Evolutionary conservation across 352 stramenopile species (phyloP), one percentile per base, ranked within the genome.

Genomic region (Pythium pyrilobum): DNA sequence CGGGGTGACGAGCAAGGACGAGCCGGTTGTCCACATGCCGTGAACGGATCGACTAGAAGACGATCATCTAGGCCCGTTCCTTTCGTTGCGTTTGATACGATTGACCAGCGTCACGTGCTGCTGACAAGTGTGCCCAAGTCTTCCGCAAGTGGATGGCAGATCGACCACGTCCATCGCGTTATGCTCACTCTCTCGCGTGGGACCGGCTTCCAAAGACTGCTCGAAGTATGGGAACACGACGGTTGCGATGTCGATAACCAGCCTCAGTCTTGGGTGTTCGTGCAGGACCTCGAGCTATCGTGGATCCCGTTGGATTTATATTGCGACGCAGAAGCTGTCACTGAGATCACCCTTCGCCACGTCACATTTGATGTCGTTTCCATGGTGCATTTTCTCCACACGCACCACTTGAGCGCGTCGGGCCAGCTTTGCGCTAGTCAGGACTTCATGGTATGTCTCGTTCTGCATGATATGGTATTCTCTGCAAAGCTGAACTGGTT

Each of bases 301-400:
- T 85, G 74, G 74, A 55, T 52, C 18, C 11, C 50, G 4, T 37
- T 81, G 34, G 66, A 65, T 51, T 42, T 61, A 11, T 64, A 44
- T 24, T 44, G 10, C 0, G 74, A 79, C 31, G 38, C 42, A 2
- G 42, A 67, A 12, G 54, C 41, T 11, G 77, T 85, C 39, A 64
- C 67, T 8, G 74, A 87, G 39, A 62, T 69, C 24, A 74, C 59
- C 18, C 56, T 87, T 27, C 67, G 70, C n/a, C 50, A 53, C 4
- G 57, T 76, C 21, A 56, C 76, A 23, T 85, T 87, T 47, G 70
- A 85, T 40, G 52, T 84, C 15, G 67, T 71, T 11, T 69, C 74
- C 13, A 58, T 76, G 25, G 62, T 87, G 28, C 64, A 87, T 40
- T 87, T 84, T 45, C 52, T 87, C n/a, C 77, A 87, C 45, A 56